Conservation (phyloP, 306 rosid species). For the Dalbergia cochinchinensis region DNA sequence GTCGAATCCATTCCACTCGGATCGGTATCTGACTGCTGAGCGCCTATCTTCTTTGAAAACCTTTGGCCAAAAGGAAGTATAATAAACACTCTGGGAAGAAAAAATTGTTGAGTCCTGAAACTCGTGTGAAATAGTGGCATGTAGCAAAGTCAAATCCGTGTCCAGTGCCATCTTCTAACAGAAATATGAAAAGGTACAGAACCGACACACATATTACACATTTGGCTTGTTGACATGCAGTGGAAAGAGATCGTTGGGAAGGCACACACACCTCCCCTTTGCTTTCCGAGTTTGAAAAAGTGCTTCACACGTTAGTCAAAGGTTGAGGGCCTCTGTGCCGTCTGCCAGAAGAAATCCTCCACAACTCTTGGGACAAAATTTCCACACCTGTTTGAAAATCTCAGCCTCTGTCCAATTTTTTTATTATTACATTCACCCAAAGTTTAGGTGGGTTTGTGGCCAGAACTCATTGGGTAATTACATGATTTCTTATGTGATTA, state of each 20-base stretch:
- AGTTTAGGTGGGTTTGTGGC: too few species aligned
- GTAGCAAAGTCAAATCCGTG: slow-evolving; percentile 53
- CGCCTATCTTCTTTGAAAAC: not conserved
- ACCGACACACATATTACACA: slow-evolving; percentile 55
- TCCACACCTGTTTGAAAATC: slow-evolving; percentile 32
- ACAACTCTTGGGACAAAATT: slow-evolving; percentile 24
- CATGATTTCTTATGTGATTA: too few species aligned
- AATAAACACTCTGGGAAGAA: not conserved
- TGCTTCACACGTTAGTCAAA: slow-evolving; percentile 63
- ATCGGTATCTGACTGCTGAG: too few species aligned
- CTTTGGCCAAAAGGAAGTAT: slow-evolving; percentile 30
- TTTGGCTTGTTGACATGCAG: slow-evolving; percentile 61
- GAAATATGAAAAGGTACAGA: slow-evolving; percentile 8
- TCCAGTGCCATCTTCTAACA: slow-evolving; percentile 32
- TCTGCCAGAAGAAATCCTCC: slow-evolving; percentile 51
- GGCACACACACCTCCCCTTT: slow-evolving; percentile 32
- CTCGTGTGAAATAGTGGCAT: slow-evolving; percentile 4
- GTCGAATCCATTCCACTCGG: too few species aligned
- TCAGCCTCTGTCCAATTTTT: too few species aligned
- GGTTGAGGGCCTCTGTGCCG: slow-evolving; percentile 43
- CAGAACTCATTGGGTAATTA: too few species aligned
- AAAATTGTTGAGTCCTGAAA: slow-evolving; percentile 52
- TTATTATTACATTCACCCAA: too few species aligned
- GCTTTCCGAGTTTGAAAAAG: slow-evolving; percentile 44
- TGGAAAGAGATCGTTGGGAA: slow-evolving; percentile 44